A percentile compares a stretch with the other conserved stretches of the same genome.
phyloP scores from a whole-genome alignment of 2,329 filamentous ascomycete genomes.

The Metarhizium robertsii region DNA sequence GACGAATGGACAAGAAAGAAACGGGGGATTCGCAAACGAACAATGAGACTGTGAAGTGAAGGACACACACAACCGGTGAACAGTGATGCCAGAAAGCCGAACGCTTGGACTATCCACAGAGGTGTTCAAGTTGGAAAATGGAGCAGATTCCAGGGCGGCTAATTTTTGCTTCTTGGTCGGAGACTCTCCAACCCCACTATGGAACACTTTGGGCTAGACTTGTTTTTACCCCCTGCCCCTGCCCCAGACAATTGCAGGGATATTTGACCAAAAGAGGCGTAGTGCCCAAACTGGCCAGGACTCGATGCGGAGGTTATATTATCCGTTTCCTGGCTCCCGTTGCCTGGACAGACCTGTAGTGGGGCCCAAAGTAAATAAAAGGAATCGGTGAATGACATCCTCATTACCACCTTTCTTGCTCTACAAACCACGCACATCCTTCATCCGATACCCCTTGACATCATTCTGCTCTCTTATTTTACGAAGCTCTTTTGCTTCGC shows the following conservation, averaged over 20 bases:
- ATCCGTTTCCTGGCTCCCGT: conserved; percentile 13
- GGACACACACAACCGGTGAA: not conserved
- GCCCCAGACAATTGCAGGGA: not conserved
- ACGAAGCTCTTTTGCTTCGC: conserved; percentile 9
- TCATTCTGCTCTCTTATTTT: conserved; percentile 1
- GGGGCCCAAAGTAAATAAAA: conserved; percentile 39
- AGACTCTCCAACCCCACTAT: not conserved
- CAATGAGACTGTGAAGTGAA: not conserved
- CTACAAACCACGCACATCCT: conserved; percentile 13
- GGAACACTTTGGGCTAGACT: not conserved
- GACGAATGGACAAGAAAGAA: not conserved
- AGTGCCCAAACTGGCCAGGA: not conserved
- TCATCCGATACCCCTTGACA: conserved; percentile 12
- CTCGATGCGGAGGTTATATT: conserved; percentile 6
- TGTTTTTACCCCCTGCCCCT: not conserved
- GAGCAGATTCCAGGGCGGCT: not conserved
- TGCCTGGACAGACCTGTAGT: conserved; percentile 26
- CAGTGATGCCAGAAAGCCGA: not conserved
- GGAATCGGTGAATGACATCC: conserved; percentile 16
- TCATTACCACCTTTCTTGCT: conserved; percentile 12
- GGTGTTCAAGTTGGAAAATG: not conserved
- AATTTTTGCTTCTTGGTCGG: not conserved
- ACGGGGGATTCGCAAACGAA: not conserved
- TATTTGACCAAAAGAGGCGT: not conserved
- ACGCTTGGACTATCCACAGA: not conserved